Percentiles rank a stretch among this genome's conserved stretches.
These are phyloP conservation scores for Daldinia sp. DNA, from an alignment of 2,329 filamentous ascomycete genomes.

Conservation along the genomic window DNA sequence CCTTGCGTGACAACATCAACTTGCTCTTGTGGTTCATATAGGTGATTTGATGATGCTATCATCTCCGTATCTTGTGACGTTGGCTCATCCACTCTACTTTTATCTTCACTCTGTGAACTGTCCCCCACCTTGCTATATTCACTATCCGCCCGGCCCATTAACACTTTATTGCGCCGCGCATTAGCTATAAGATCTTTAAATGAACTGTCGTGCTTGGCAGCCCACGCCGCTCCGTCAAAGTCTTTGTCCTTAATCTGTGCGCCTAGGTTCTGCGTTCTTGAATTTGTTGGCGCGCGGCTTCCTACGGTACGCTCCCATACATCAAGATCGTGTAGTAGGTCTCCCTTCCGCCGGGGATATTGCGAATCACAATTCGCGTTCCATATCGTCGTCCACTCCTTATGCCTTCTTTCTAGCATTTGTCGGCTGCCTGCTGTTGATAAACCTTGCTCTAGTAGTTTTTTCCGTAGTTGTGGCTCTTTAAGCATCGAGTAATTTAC, in stretches of 20 bases:
- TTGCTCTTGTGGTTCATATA: slow-evolving; percentile 2
- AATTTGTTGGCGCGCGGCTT: slow-evolving; percentile 57
- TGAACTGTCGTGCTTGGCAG: slow-evolving; percentile 72
- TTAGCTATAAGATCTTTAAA: slow-evolving; percentile 83
- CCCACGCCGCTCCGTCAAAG: slow-evolving; percentile 83
- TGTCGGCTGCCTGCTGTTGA: slow-evolving; percentile 72
- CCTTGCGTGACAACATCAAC: not conserved
- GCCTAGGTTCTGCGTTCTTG: slow-evolving; percentile 50
- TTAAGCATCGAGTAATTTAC: slow-evolving; percentile 90
- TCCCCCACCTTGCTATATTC: slow-evolving; percentile 38
- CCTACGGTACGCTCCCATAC: slow-evolving; percentile 88
- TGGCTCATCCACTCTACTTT: slow-evolving; percentile 11
- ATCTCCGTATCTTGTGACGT: slow-evolving; percentile 20
- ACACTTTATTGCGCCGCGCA: slow-evolving; percentile 67
- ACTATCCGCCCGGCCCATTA: slow-evolving; percentile 46
- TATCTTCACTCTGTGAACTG: slow-evolving; percentile 17
- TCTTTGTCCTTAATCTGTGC: slow-evolving; percentile 81
- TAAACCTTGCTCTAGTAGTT: slow-evolving; percentile 81
- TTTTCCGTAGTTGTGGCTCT: slow-evolving; percentile 79
- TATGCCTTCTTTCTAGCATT: slow-evolving; percentile 81
- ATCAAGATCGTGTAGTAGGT: slow-evolving; percentile 81
- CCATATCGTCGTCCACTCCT: slow-evolving; percentile 94
- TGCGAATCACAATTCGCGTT: slow-evolving; percentile 95
- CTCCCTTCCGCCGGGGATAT: slow-evolving; percentile 71
- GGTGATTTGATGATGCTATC: slow-evolving; percentile 11